These are phyloP conservation scores for Leptodermis oblonga DNA, from an alignment of 257 asterid genomes.

Conservation along the genomic window DNA sequence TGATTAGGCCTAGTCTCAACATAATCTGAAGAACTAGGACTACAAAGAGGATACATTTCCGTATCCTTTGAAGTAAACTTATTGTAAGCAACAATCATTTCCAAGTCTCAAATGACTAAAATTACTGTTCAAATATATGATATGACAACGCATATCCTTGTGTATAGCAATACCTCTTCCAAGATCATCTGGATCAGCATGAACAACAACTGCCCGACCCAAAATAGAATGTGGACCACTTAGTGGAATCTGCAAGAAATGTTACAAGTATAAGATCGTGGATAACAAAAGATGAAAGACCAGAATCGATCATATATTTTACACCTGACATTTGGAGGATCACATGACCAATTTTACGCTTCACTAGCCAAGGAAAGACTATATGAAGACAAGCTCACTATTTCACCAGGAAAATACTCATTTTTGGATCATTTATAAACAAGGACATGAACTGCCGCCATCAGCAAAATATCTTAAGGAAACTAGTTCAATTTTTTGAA, in stretches of 20 bases:
- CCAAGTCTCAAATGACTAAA: not conserved
- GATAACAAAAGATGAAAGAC: not conserved
- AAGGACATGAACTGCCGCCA: not conserved
- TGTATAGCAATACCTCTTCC: slow-evolving; percentile 58
- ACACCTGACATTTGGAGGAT: not conserved
- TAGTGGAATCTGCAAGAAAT: slow-evolving; percentile 57
- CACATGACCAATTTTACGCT: not conserved
- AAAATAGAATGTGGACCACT: slow-evolving; percentile 71
- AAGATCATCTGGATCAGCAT: slow-evolving; percentile 92
- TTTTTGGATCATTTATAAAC: not conserved
- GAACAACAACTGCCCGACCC: slow-evolving; percentile 94
- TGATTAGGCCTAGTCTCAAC: not conserved
- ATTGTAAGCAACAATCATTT: too few relatives aligned
- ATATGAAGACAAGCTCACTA: not conserved
- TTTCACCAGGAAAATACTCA: not conserved
- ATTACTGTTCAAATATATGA: not conserved
- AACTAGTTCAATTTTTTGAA: not conserved
- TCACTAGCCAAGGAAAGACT: too few relatives aligned
- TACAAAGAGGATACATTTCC: not conserved
- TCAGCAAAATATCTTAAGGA: not conserved
- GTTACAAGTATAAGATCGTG: not conserved
- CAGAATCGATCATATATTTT: not conserved
- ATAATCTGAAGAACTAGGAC: not conserved
- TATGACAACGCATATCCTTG: not conserved
- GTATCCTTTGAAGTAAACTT: not conserved